These are phyloP conservation scores for Senna tora DNA, from an alignment of 306 rosid genomes.

Conservation along the genomic window DNA sequence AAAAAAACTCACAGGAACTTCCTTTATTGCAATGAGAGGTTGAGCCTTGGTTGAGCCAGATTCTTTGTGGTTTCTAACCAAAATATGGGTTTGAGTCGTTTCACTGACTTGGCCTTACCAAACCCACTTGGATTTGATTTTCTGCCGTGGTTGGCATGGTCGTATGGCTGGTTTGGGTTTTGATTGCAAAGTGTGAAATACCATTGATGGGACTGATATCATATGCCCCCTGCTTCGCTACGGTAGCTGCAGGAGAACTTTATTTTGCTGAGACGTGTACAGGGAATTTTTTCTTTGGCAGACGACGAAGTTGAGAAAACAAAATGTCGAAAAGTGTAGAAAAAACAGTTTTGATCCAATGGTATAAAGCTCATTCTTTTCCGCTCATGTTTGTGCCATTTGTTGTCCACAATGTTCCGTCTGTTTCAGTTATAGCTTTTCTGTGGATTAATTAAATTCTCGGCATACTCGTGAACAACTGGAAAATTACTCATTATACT, in stretches of 20 bases:
- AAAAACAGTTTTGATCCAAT: conserved; percentile 36
- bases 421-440: too few species aligned
- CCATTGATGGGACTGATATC: conserved; percentile 24
- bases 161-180: conserved; percentile 14
- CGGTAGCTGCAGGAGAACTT: conserved; percentile 27
- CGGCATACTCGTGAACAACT: too few species aligned
- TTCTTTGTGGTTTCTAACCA: conserved; percentile 17
- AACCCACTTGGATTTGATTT: conserved; percentile 11
- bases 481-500: too few species aligned
- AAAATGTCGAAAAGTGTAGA: conserved; percentile 5
- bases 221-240: conserved; percentile 1
- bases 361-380: conserved; percentile 9
- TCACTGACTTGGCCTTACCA: conserved; percentile 29
- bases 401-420: too few species aligned
- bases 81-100: conserved; percentile 24
- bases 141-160: conserved; percentile 22
- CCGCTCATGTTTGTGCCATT: not conserved
- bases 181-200: conserved; percentile 24
- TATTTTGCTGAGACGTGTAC: conserved; percentile 21
- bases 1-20: too few species aligned
- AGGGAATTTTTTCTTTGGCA: not conserved
- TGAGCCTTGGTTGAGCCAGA: conserved; percentile 31
- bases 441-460: too few species aligned
- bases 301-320: conserved; percentile 11
- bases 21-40: conserved; percentile 24